Evolutionary conservation across 2,329 filamentous ascomycete species (phyloP).

Genomic region (Claviceps quebecensis): DNA sequence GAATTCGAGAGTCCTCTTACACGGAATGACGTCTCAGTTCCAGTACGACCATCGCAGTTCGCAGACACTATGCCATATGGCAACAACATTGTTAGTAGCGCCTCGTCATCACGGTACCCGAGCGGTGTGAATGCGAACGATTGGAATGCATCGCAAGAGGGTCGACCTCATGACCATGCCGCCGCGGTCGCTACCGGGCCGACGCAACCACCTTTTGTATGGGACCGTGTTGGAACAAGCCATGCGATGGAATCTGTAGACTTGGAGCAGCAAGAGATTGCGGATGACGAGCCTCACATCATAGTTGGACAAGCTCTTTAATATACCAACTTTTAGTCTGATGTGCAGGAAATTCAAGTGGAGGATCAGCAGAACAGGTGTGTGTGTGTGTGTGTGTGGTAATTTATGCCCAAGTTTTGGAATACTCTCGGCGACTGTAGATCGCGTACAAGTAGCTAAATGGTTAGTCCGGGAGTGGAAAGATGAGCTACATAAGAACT

Average conservation of each 20-base stretch:
- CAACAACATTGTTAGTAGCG: slow-evolving; percentile 26
- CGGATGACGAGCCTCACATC: background rate
- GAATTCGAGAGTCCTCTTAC: slow-evolving; percentile 24
- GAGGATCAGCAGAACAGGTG: background rate
- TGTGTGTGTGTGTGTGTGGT: too few relatives aligned
- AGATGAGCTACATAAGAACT: too few relatives aligned
- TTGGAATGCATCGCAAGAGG: slow-evolving; percentile 17
- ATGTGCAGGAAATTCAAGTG: background rate
- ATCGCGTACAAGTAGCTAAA: too few relatives aligned
- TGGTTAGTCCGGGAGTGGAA: too few relatives aligned
- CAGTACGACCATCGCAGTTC: slow-evolving; percentile 10
- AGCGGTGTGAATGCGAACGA: slow-evolving; percentile 35
- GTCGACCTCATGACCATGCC: background rate
- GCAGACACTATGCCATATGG: slow-evolving; percentile 28
- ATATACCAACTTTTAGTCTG: background rate
- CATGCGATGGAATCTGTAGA: background rate
- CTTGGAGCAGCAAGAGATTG: background rate
- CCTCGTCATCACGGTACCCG: slow-evolving; percentile 31
- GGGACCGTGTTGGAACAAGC: background rate
- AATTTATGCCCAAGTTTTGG: too few relatives aligned
- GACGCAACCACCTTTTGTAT: background rate
- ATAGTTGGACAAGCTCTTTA: slow-evolving; percentile 3
- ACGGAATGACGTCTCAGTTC: slow-evolving; percentile 9
- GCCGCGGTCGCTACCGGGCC: background rate
- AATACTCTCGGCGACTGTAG: too few relatives aligned